These are phyloP conservation scores for Chalciporus piperatus DNA, from an alignment of 768 basidiomycete species.

Conservation along the genomic window DNA sequence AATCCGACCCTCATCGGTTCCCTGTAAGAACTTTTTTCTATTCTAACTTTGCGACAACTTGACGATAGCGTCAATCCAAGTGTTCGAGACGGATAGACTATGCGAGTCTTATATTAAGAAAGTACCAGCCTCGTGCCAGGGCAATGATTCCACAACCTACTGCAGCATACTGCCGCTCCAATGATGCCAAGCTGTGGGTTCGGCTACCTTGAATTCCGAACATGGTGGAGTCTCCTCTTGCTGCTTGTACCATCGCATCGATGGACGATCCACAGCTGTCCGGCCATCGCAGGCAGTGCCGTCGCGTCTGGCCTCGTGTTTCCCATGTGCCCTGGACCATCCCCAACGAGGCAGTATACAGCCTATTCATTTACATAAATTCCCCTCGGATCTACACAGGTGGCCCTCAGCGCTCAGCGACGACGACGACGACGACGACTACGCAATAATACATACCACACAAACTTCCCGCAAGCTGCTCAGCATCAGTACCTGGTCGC, in stretches of 20 bases:
- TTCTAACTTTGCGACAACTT: background rate
- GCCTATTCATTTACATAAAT: conserved; percentile 16
- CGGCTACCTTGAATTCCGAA: background rate
- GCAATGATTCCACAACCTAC: background rate
- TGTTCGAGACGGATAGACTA: background rate
- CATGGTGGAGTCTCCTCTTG: background rate
- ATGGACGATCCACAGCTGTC: background rate
- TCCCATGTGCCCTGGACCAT: background rate
- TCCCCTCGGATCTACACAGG: background rate
- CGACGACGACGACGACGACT: background rate
- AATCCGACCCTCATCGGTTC: background rate
- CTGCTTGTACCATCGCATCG: background rate
- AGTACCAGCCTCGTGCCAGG: background rate
- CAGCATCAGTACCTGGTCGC: too few relatives aligned
- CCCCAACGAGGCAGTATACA: conserved; percentile 6
- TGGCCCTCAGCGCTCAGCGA: background rate
- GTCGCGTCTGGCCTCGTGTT: conserved; percentile 21
- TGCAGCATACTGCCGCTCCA: too few relatives aligned
- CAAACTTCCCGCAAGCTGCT: background rate
- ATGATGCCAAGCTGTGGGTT: background rate
- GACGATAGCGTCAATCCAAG: background rate
- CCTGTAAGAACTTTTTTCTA: background rate
- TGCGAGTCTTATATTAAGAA: background rate
- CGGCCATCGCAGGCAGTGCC: background rate
- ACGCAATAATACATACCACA: background rate